Evolutionary conservation across 1,284 basidiomycete genomes (phyloP), one percentile per base, ranked within the genome.

Genomic region (Gomphus bonarii): DNA sequence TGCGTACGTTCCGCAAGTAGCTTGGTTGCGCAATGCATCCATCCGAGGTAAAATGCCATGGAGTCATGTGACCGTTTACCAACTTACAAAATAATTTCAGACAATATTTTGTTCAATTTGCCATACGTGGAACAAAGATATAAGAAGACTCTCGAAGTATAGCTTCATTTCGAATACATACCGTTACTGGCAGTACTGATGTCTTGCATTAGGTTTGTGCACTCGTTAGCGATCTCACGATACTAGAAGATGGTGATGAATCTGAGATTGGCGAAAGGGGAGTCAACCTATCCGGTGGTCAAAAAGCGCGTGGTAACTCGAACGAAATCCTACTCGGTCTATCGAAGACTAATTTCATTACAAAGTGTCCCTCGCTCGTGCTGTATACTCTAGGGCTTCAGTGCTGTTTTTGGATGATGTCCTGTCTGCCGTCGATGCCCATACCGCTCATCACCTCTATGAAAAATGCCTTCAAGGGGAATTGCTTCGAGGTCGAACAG

Each of bases 281-380:
- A 31, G 85, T 86, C 68, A 94, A 92, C 68, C 72, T 95, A 31
- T 91, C 88, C 22, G 95, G 95, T 58, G 95, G 95, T 30, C 95
- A 99, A 68, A 97, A 98, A 65, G 93, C 93, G 33, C 78, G 95
- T 74, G 95, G 95, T 58, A 95, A 95, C 25, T 95, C 98, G 68
- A 97, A 98, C 65, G 93, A 16, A n/a, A 40, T 28, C 1, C 14
- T 3, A 2, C 54, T 22, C 49, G 1, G 10, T 63, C 69, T 16
- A 11, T 7, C 16, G 5, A 4, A 9, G 5, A 31, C 38, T 63
- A 63, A 5, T 60, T n/a, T 40, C 7, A 66, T 25, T 20, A n/a
- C 16, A 20, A 14, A 88, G 90, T 84, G 2, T 80, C 91, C 0
- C 76, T 95, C 10, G 95, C 95, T 25, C 84, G 95, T 57, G 94